Evolutionary conservation across 2,329 filamentous ascomycete genomes (phyloP).

Genomic region (Trichophyton verrucosum): DNA sequence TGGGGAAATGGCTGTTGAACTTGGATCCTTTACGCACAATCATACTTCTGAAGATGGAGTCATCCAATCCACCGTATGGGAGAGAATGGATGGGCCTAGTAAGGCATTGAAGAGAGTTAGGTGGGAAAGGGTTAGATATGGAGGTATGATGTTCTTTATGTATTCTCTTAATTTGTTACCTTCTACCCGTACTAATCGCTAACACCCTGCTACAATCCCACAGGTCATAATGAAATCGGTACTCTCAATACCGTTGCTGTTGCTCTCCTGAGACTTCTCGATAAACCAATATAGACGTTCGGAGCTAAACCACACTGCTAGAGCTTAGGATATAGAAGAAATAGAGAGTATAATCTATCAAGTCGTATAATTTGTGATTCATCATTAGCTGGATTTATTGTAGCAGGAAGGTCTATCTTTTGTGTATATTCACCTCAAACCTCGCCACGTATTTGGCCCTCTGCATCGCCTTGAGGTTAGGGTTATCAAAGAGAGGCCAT

Average conservation of each 20-base stretch:
- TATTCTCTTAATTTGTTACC: not conserved
- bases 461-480: not conserved
- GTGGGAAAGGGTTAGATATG: slow-evolving; percentile 34
- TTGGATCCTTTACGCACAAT: slow-evolving; percentile 22
- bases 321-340: too few relatives aligned
- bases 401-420: too few relatives aligned
- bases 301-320: not conserved
- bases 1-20: slow-evolving; percentile 15
- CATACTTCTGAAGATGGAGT: slow-evolving; percentile 20
- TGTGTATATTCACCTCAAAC: too few relatives aligned
- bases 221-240: slow-evolving; percentile 32
- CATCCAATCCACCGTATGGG: slow-evolving; percentile 29
- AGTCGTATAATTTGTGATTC: too few relatives aligned
- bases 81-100: slow-evolving; percentile 16
- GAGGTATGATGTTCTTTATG: slow-evolving; percentile 23
- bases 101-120: slow-evolving; percentile 27
- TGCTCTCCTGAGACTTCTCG: slow-evolving; percentile 28
- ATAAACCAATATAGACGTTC: slow-evolving; percentile 14
- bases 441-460: not conserved
- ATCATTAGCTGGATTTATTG: too few relatives aligned
- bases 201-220: not conserved
- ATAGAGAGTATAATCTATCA: too few relatives aligned
- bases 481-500: not conserved
- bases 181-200: not conserved
- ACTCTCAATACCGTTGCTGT: slow-evolving; percentile 28